phyloP scores from a whole-genome alignment of 768 basidiomycete species.

The Russula abietina region DNA sequence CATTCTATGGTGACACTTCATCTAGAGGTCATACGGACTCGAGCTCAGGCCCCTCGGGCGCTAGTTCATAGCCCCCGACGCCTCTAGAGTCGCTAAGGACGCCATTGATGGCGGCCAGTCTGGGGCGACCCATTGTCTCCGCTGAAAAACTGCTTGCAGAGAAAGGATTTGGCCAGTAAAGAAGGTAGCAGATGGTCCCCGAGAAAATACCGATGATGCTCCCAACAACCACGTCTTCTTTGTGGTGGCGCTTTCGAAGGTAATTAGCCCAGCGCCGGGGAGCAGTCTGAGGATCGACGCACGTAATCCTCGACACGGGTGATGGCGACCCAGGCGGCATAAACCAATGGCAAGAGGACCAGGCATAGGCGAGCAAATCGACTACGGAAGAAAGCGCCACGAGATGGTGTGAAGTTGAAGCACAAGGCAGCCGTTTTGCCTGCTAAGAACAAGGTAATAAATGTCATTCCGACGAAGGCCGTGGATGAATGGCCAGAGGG shows the following conservation, averaged over 20 bases:
- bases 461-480: conserved; percentile 60
- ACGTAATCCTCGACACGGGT: conserved; percentile 63
- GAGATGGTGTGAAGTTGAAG: conserved; percentile 36
- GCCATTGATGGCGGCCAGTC: conserved; percentile 37
- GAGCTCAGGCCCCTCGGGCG: background rate
- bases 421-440: conserved; percentile 60
- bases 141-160: conserved; percentile 34
- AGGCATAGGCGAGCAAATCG: conserved; percentile 42
- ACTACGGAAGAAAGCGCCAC: conserved; percentile 39
- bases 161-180: conserved; percentile 65
- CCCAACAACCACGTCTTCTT: conserved; percentile 63
- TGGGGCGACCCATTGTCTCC: conserved; percentile 35
- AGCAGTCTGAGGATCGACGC: conserved; percentile 28
- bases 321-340: conserved; percentile 56
- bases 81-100: conserved; percentile 25
- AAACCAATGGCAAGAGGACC: conserved; percentile 48
- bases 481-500: conserved; percentile 67
- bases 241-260: conserved; percentile 51
- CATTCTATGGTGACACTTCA: background rate
- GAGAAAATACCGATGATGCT: conserved; percentile 50
- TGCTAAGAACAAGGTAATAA: conserved; percentile 55
- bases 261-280: conserved; percentile 7
- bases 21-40: conserved; percentile 6
- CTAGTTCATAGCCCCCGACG: conserved; percentile 43
- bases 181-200: conserved; percentile 46